Evolutionary conservation across 768 basidiomycete species (phyloP).

Genomic region (Suillus alpinus): DNA sequence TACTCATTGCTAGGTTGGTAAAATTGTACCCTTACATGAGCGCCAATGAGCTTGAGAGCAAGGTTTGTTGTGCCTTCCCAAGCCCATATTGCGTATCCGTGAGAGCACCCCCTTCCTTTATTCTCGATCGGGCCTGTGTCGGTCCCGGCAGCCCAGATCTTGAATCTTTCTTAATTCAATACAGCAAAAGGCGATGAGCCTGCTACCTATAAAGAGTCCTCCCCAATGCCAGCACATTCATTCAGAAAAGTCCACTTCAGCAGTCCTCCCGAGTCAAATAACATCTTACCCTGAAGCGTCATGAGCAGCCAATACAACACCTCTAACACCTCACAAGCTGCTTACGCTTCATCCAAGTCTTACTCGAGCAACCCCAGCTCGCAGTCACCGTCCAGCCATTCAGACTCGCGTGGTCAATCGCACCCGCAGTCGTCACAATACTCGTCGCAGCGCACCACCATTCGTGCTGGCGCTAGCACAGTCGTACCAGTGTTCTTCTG

Average conservation of each 20-base stretch:
- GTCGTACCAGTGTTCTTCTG: constrained; percentile 63
- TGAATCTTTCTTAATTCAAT: constrained; percentile 14
- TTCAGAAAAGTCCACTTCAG: not conserved
- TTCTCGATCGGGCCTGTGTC: constrained; percentile 24
- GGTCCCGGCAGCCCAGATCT: constrained; percentile 25
- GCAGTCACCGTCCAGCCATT: constrained; percentile 18
- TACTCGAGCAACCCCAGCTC: constrained; percentile 10
- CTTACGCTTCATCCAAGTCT: constrained; percentile 21
- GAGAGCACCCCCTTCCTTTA: constrained; percentile 14
- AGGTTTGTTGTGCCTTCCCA: constrained; percentile 13
- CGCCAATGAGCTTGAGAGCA: constrained; percentile 11
- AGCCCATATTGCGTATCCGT: constrained; percentile 11
- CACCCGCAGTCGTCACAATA: constrained; percentile 25
- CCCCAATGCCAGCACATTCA: not conserved
- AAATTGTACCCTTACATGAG: not conserved
- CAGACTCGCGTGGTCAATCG: constrained; percentile 19
- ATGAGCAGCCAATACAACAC: constrained; percentile 29
- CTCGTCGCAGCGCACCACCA: constrained; percentile 31
- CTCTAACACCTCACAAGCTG: constrained; percentile 12
- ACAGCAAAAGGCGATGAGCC: constrained; percentile 27
- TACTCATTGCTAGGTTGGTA: not conserved
- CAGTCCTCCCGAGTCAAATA: not conserved
- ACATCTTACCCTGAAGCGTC: constrained; percentile 1
- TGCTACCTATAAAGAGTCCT: constrained; percentile 26
- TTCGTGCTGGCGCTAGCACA: constrained; percentile 48